Evolutionary conservation across 2,329 filamentous ascomycete genomes (phyloP), one percentile per base, ranked within the genome.

Genomic region (Calycina herbarum): DNA sequence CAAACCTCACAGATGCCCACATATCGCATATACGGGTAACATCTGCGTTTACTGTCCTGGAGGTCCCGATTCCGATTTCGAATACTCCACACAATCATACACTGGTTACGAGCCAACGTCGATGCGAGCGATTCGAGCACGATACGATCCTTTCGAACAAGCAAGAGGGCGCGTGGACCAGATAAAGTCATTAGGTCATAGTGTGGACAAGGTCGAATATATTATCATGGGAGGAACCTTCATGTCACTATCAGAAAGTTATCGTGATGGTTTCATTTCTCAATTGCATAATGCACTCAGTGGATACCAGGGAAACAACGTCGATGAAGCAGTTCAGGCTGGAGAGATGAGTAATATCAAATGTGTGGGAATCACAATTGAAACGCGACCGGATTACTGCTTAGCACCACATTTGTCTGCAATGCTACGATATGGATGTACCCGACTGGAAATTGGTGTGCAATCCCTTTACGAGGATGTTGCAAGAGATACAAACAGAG

Each of bases 191-290:
- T 84, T 99, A 0, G 95, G 95, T 0, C 95, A 99, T 78, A 97
- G 93, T 57, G 95, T 99, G 59, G 95, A 99, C 81, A 99, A 99
- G 78, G 95, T 99, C 29, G 95, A 99, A 81, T 99, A 98, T 78
- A 99, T 99, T 76, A 97, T 99, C 77, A 99, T 99, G 95, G 95
- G 95, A 67, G 95, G 95, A 71, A 99, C 95, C 0, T 99, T 99
- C 79, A 99, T 99, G 96, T 98, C 94, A 2, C 80, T 99, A 31
- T 85, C 94, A 8, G 89, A 93, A 73, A 88, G 90, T 29, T 99
- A 99, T 78, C 85, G 95, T 33, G 92, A 99, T 68, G 88, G 92
- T 64, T 99, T 99, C 74, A 97, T 99, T 66, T 90, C 93, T 0
- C 94, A 97, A 75, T 84, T 99, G 61, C 95, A 99, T 80, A 99